Conservation (phyloP, 1,139 yeast genomes). For the Diutina mesorugosa region DNA sequence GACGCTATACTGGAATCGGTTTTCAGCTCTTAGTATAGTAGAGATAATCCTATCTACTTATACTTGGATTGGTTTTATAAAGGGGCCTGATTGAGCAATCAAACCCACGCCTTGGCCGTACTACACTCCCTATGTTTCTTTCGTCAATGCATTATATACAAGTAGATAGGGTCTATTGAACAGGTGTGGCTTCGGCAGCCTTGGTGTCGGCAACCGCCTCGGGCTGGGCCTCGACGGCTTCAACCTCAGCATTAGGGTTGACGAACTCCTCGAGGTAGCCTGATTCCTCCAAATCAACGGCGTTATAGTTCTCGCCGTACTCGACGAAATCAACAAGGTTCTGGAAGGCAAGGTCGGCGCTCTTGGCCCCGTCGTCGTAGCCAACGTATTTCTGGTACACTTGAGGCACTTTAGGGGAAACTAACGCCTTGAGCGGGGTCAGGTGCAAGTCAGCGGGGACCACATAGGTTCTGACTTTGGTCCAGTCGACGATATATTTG, state of each 20-base stretch:
- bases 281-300: slow-evolving; percentile 23
- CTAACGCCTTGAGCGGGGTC: slow-evolving; percentile 56
- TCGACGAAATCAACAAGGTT: slow-evolving; percentile 67
- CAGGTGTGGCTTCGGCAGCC: not conserved
- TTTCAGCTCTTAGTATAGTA: no score
- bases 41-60: no score
- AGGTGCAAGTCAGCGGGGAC: slow-evolving; percentile 47
- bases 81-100: no score
- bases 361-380: slow-evolving; percentile 57
- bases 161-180: not conserved
- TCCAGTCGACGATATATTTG: slow-evolving; percentile 67
- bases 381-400: slow-evolving; percentile 60
- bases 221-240: not conserved
- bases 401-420: slow-evolving; percentile 55
- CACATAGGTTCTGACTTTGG: slow-evolving; percentile 80
- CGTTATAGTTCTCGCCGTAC: slow-evolving; percentile 43
- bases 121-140: no score
- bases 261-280: slow-evolving; percentile 22
- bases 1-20: no score
- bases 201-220: not conserved
- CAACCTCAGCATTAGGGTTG: not conserved
- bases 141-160: not conserved
- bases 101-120: no score
- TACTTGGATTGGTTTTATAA: no score
- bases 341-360: slow-evolving; percentile 60